Evolutionary conservation across 192 early-diverging fungal species (phyloP), one percentile per base, ranked within the genome.

Genomic region (Backusella tarrabulga): DNA sequence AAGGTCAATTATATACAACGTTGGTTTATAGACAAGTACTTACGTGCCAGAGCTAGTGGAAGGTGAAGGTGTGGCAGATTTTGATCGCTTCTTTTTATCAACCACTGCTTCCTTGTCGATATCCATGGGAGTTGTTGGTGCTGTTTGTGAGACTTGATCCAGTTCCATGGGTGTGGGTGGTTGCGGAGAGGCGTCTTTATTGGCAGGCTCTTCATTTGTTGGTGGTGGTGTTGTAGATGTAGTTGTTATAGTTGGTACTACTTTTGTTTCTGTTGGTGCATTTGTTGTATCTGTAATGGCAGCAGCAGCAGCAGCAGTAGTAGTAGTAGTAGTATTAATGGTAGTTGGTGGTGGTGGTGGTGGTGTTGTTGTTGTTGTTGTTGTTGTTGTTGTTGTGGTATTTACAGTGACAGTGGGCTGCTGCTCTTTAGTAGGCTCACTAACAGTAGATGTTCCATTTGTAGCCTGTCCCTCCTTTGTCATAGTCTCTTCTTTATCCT

Each of bases 1-100:
- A 63, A 41, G 34, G 71, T 50, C 12, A 73, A 69, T 54, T 73
- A 82, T 19, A 74, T 72, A 1, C 34, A 46, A 29, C 60, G 42
- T n/a, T 34, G 15, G 21, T 68, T 19, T 9, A 46, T 76, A 52
- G n/a, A 32, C 38, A 44, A 7, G 4, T 14, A 50, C 34, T 68
- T 41, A 70, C 68, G 35, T 38, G 11, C 36, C 21, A 14, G 68
- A 41, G 11, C 38, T 70, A 4, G 35, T 23, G n/a, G 35, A 23
- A 12, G 68, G 68, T 26, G 68, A 72, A 26, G 40, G 71, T 50
- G 44, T 50, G 15, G 71, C 40, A 17, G 71, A 72, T 50, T 29
- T 29, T 29, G 56, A 63, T 63, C 42, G n/a, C 4, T 17, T 72
- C 8, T 50, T 50, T 46, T 50, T 72, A 41, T 71, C 69, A 35